Evolutionary conservation across 805 yeast genomes (phyloP), one percentile per base, ranked within the genome.

Genomic region (Blastobotrys mokoenaii): DNA sequence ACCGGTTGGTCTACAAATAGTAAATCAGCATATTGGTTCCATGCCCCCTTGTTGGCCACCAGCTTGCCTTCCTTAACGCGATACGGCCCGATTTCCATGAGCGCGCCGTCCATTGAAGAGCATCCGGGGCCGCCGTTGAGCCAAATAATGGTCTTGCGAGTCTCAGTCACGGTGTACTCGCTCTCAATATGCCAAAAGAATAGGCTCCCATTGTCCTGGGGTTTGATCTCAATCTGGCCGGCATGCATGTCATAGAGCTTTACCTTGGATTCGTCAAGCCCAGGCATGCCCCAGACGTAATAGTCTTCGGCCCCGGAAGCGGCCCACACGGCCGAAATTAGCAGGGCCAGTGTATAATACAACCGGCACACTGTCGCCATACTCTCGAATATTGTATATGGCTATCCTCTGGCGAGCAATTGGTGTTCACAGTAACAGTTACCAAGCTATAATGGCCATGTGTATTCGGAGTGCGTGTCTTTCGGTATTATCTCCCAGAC

Each of bases 61-160:
- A 86, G 72, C 18, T 48, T 48, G 2, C 68, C 71, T 7, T 73
- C 58, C 0, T 60, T 53, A 15, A 87, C 73, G 44, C 96, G 70
- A 38, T 87, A 75, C 0, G 98, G 97, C 0, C 98, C 98, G 2
- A 80, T 67, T 62, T 93, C 98, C 77, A 89, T 77, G 51, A 93
- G 61, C 0, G 95, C 96, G 12, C 98, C 98, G 64, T 93, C 98
- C 93, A 90, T 79, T 0, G 97, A 88, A 1, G 96, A 88, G 62
- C 98, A 93, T 0, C 98, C 98, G 0, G 98, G 98, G 0, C 98
- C 98, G 34, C 98, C 98, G 62, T 93, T 93, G 17, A 93, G 71
- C 97, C 98, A 93, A 45, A 93, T 66, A 34, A 55, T 53, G 18
- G 70, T 51, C 2, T 70, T 67, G 17, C 54, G 57, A 6, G 59